These are phyloP conservation scores for Pythium aristosporum DNA, from an alignment of 352 stramenopile species.

Conservation along the genomic window DNA sequence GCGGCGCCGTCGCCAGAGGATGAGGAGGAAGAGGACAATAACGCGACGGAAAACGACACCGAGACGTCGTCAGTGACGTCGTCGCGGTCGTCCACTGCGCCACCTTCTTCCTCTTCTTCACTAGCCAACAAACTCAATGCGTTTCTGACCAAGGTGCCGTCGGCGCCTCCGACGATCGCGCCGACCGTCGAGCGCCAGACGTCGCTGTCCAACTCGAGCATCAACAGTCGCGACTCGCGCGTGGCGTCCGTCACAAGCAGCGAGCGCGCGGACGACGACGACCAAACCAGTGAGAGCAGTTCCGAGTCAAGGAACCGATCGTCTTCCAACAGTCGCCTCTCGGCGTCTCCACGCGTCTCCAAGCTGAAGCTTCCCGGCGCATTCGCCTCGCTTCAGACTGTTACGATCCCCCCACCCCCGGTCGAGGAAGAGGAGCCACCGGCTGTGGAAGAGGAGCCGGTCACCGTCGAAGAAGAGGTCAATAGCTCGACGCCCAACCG, in stretches of 20 bases:
- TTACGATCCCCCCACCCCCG: background rate
- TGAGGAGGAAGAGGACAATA: slow-evolving; percentile 12
- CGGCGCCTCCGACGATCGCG: slow-evolving; percentile 16
- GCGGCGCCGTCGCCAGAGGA: background rate
- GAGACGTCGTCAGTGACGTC: background rate
- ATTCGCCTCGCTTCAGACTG: slow-evolving; percentile 10
- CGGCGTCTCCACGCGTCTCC: slow-evolving; percentile 10
- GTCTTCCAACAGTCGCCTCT: background rate
- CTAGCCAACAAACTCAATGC: slow-evolving; percentile 44
- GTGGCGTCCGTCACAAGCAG: slow-evolving; percentile 22
- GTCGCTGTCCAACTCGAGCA: slow-evolving; percentile 18
- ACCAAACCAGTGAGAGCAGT: background rate
- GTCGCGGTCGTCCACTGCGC: background rate
- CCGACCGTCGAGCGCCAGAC: slow-evolving; percentile 20
- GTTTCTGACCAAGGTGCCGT: slow-evolving; percentile 70
- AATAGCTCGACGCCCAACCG: slow-evolving; percentile 8
- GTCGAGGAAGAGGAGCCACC: slow-evolving; percentile 23
- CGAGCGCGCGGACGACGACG: slow-evolving; percentile 30
- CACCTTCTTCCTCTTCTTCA: background rate
- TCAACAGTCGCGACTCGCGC: background rate
- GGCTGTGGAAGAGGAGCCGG: background rate
- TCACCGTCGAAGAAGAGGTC: background rate
- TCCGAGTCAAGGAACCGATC: background rate
- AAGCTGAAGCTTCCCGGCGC: slow-evolving; percentile 27
- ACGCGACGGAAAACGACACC: background rate